Evolutionary conservation across 75 land plant genomes (phyloP).

Genomic region (Isoetes taiwanensis): DNA sequence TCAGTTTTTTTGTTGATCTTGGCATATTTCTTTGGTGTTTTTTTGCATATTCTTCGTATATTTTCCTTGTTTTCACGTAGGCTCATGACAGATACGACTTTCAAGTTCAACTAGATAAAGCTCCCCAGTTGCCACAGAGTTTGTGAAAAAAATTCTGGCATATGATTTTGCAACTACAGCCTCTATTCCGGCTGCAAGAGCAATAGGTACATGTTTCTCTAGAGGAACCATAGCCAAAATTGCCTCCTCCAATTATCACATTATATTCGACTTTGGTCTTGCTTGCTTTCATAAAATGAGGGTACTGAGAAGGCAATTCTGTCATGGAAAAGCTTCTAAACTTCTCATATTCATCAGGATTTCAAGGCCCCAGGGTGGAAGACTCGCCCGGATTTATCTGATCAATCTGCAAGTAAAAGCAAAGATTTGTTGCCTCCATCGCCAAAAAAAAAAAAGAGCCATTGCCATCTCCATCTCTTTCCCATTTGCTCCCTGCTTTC

Average conservation of each 20-base stretch:
- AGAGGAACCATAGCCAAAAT: slow-evolving; percentile 4
- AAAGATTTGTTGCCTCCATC: too few species aligned
- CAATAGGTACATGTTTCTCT: background rate
- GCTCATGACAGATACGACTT: too few species aligned
- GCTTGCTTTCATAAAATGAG: background rate
- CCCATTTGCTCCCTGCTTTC: too few species aligned
- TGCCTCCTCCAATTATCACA: background rate
- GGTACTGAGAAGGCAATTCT: background rate
- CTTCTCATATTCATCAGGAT: slow-evolving; percentile 7
- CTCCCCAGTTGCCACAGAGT: background rate
- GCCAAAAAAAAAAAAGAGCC: too few species aligned
- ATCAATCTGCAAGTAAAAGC: too few species aligned
- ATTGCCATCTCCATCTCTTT: too few species aligned
- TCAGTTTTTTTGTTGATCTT: too few species aligned
- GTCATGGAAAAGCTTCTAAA: background rate
- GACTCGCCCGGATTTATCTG: slow-evolving; percentile 7
- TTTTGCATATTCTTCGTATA: too few species aligned
- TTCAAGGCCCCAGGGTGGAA: background rate
- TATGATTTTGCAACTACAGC: background rate
- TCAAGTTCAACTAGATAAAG: too few species aligned
- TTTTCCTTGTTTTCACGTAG: too few species aligned
- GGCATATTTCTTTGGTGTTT: too few species aligned
- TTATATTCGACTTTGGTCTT: background rate
- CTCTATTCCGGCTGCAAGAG: background rate
- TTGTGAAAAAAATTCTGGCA: slow-evolving; percentile 1